Evolutionary conservation across 2,329 filamentous ascomycete species (phyloP).

Genomic region (Penicillium sp.): DNA sequence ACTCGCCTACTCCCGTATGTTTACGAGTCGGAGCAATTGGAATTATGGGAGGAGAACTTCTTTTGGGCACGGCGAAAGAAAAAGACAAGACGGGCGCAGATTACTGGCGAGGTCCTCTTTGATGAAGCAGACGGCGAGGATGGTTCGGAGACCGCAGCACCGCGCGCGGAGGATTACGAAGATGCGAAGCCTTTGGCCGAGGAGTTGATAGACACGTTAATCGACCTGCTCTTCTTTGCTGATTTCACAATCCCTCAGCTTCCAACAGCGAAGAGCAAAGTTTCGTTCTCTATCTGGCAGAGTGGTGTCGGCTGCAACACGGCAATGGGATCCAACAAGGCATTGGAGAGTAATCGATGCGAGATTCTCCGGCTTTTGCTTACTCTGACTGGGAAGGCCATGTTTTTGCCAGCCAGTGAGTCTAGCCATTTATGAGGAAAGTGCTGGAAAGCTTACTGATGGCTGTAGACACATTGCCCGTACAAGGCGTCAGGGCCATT

Average conservation of each 20-base stretch:
- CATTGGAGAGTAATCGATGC: conserved; percentile 87
- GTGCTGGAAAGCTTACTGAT: conserved; percentile 5
- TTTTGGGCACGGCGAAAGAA: conserved; percentile 79
- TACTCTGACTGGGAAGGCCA: conserved; percentile 80
- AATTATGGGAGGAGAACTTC: conserved; percentile 85
- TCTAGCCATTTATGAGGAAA: conserved; percentile 2
- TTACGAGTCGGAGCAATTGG: conserved; percentile 81
- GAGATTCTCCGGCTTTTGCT: conserved; percentile 84
- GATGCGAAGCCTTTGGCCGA: conserved; percentile 84
- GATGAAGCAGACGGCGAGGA: conserved; percentile 64
- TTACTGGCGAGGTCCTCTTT: conserved; percentile 75
- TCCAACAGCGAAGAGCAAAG: conserved; percentile 68
- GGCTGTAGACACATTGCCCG: conserved; percentile 61
- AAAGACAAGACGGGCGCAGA: conserved; percentile 62
- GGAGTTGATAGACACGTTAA: conserved; percentile 83
- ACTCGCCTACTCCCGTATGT: conserved; percentile 86
- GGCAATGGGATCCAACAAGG: conserved; percentile 79
- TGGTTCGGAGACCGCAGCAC: conserved; percentile 46
- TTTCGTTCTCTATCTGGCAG: conserved; percentile 95
- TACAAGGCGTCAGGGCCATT: conserved; percentile 75
- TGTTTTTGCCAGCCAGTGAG: conserved; percentile 79
- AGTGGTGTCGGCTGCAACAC: conserved; percentile 95
- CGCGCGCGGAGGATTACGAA: conserved; percentile 63
- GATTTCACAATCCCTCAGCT: conserved; percentile 79
- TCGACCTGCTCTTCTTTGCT: conserved; percentile 87